Conservation (phyloP, 2,329 filamentous ascomycete species). For the Ceratocystiopsis brevicomis region DNA sequence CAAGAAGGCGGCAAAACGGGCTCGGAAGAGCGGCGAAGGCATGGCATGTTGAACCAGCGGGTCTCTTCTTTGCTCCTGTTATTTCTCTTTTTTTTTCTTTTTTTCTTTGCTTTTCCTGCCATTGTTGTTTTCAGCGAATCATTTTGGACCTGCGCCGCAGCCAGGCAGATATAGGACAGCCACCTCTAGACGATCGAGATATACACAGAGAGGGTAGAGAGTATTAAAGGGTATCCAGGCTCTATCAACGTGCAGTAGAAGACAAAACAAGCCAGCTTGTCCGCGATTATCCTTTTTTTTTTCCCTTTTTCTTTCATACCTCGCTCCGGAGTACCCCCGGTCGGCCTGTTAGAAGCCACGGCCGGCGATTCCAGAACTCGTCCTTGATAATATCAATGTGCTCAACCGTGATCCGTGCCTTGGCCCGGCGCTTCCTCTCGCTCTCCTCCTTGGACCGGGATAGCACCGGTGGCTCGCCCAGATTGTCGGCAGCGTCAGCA, state of each 20-base stretch:
- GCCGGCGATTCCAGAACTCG: constrained; percentile 75
- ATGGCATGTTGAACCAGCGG: background rate
- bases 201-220: too few species aligned
- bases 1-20: constrained; percentile 1
- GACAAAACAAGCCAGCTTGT: background rate
- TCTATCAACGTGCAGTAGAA: background rate
- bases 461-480: constrained; percentile 34
- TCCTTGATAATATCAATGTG: constrained; percentile 92
- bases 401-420: constrained; percentile 63
- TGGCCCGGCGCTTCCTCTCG: constrained; percentile 60
- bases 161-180: constrained; percentile 1
- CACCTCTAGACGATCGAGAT: background rate
- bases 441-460: constrained; percentile 73
- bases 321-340: constrained; percentile 52
- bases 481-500: constrained; percentile 26
- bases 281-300: background rate
- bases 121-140: background rate
- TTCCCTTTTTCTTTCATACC: constrained; percentile 4
- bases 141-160: background rate
- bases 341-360: constrained; percentile 65
- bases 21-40: background rate
- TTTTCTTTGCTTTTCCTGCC: background rate
- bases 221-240: too few species aligned
- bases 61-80: background rate
- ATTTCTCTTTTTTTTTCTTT: background rate